Evolutionary conservation across 768 basidiomycete genomes (phyloP).

Genomic region (Boletellus ananas): DNA sequence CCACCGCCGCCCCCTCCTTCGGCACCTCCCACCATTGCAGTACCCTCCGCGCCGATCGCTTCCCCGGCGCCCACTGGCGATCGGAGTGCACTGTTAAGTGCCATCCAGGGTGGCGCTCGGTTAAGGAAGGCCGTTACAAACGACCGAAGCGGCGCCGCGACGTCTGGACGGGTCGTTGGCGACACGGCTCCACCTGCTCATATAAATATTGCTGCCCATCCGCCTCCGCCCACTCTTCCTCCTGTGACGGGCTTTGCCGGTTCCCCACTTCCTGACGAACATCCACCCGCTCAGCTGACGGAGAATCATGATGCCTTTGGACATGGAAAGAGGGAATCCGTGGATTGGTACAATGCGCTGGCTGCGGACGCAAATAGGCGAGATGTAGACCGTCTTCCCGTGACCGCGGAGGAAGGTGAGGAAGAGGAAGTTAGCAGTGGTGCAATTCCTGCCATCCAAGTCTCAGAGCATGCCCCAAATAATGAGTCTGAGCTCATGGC

Average conservation of each 20-base stretch:
- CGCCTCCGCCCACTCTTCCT: slow-evolving; percentile 25
- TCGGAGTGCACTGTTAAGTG: slow-evolving; percentile 62
- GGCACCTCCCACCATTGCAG: slow-evolving; percentile 33
- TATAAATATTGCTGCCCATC: slow-evolving; percentile 48
- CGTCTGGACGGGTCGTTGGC: slow-evolving; percentile 77
- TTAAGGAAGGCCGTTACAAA: slow-evolving; percentile 76
- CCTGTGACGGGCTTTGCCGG: slow-evolving; percentile 4
- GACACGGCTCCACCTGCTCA: slow-evolving; percentile 68
- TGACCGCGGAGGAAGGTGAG: slow-evolving; percentile 61
- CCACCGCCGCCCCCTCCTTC: slow-evolving; percentile 38
- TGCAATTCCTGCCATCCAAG: slow-evolving; percentile 53
- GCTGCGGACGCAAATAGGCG: slow-evolving; percentile 62
- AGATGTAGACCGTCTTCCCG: slow-evolving; percentile 40
- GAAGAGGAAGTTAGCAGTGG: slow-evolving; percentile 36
- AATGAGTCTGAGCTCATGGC: slow-evolving; percentile 50
- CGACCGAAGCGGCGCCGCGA: slow-evolving; percentile 69
- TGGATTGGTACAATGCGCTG: slow-evolving; percentile 89
- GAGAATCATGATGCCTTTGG: slow-evolving; percentile 15
- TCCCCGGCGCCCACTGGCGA: slow-evolving; percentile 46
- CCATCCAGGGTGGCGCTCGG: slow-evolving; percentile 74
- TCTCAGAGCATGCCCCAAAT: slow-evolving; percentile 45
- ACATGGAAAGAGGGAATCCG: slow-evolving; percentile 64
- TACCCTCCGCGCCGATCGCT: slow-evolving; percentile 25
- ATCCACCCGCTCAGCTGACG: slow-evolving; percentile 11
- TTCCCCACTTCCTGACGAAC: slow-evolving; percentile 19